phyloP scores from a whole-genome alignment of 2,329 filamentous ascomycete genomes.

The Colletotrichum liaoningense region DNA sequence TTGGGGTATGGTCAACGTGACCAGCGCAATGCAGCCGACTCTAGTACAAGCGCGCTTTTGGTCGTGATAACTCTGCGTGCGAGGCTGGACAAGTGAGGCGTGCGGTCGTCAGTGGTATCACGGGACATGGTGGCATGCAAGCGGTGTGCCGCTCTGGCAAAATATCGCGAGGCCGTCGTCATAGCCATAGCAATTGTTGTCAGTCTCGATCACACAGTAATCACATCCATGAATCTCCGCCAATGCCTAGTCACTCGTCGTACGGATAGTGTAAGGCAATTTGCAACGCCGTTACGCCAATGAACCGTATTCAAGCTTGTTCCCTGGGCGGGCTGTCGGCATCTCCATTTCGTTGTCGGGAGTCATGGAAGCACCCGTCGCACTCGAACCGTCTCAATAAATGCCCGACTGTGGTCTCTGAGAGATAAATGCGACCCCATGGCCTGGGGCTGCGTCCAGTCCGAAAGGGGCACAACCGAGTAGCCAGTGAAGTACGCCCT shows the following conservation, averaged over 20 bases:
- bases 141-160: neutral
- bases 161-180: neutral
- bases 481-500: neutral
- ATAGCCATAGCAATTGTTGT: neutral
- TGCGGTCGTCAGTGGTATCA: neutral
- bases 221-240: neutral
- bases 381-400: neutral
- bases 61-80: neutral
- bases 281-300: neutral
- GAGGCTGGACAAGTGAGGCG: constrained; percentile 21
- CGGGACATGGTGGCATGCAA: neutral
- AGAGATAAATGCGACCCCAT: neutral
- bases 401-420: constrained; percentile 2
- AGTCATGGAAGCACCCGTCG: neutral
- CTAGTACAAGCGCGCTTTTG: neutral
- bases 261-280: neutral
- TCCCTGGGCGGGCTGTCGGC: neutral
- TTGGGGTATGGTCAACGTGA: constrained; percentile 15
- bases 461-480: neutral
- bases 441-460: neutral
- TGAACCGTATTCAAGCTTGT: constrained; percentile 1
- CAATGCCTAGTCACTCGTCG: neutral
- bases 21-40: neutral
- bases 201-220: too few species aligned
- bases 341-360: neutral